These are phyloP conservation scores for Rhytidhysteron rufulum DNA, from an alignment of 2,329 filamentous ascomycete species.

Conservation along the genomic window DNA sequence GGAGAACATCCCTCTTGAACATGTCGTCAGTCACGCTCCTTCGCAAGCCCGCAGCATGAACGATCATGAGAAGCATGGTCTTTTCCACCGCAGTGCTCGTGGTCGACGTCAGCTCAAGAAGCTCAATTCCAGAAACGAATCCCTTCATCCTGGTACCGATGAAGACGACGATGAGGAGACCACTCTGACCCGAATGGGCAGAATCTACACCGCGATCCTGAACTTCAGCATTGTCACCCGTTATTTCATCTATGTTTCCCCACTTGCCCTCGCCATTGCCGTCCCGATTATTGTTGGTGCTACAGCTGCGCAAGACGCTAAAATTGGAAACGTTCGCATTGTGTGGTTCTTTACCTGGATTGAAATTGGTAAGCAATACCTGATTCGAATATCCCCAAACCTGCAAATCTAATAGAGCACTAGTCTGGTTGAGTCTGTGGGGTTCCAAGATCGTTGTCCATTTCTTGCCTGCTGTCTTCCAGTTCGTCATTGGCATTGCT, in stretches of 20 bases:
- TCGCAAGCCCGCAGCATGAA: slow-evolving; percentile 22
- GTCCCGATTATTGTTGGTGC: slow-evolving; percentile 62
- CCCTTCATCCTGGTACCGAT: slow-evolving; percentile 22
- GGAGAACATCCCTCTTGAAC: slow-evolving; percentile 60
- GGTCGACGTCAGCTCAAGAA: slow-evolving; percentile 32
- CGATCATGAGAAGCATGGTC: slow-evolving; percentile 35
- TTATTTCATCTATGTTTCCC: slow-evolving; percentile 61
- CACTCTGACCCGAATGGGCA: slow-evolving; percentile 54
- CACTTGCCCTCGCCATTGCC: slow-evolving; percentile 55
- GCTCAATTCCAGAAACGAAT: slow-evolving; percentile 25
- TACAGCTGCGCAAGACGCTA: slow-evolving; percentile 40
- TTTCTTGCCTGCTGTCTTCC: slow-evolving; percentile 57
- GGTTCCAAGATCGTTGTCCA: slow-evolving; percentile 57
- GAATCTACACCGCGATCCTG: slow-evolving; percentile 57
- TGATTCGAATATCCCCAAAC: slow-evolving; percentile 5
- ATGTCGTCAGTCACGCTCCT: slow-evolving; percentile 48
- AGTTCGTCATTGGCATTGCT: slow-evolving; percentile 59
- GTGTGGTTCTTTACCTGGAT: slow-evolving; percentile 64
- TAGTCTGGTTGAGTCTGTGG: slow-evolving; percentile 61
- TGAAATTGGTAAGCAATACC: slow-evolving; percentile 46
- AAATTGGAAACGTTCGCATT: slow-evolving; percentile 54
- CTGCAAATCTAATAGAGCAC: not conserved
- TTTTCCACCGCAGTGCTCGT: slow-evolving; percentile 36
- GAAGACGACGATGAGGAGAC: slow-evolving; percentile 50
- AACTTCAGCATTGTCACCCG: slow-evolving; percentile 61